These are phyloP conservation scores for Talaromyces trachyspermus DNA, from an alignment of 495 filamentous ascomycete genomes.

Conservation along the genomic window DNA sequence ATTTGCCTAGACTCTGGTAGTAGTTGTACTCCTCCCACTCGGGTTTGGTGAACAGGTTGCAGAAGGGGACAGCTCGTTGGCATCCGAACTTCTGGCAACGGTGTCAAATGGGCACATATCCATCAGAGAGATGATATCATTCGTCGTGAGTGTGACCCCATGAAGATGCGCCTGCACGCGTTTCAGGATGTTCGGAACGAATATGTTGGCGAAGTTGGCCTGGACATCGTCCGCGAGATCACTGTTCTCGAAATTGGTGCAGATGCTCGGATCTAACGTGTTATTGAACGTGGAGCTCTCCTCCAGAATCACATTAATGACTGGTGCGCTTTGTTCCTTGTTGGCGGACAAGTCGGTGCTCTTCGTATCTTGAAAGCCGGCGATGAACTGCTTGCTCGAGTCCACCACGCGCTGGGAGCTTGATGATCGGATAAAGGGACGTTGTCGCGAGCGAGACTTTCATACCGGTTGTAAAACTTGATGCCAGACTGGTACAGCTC, in stretches of 20 bases:
- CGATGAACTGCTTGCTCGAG: constrained; percentile 54
- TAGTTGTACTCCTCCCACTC: constrained; percentile 63
- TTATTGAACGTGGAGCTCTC: constrained; percentile 54
- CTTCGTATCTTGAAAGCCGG: constrained; percentile 51
- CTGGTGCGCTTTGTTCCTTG: constrained; percentile 33
- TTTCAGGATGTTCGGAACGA: constrained; percentile 45
- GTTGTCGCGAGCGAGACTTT: constrained; percentile 32
- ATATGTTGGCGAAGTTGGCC: constrained; percentile 37
- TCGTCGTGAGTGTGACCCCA: constrained; percentile 45
- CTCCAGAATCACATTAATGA: constrained; percentile 46
- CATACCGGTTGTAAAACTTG: constrained; percentile 55
- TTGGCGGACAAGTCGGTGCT: constrained; percentile 21
- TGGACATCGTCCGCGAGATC: constrained; percentile 40
- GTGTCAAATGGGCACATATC: constrained; percentile 67
- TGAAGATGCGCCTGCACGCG: constrained; percentile 50
- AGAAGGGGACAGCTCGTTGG: constrained; percentile 46
- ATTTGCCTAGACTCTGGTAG: constrained; percentile 59
- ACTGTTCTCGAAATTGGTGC: constrained; percentile 41
- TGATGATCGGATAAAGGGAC: constrained; percentile 56
- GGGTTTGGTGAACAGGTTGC: constrained; percentile 47
- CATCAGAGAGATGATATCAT: constrained; percentile 55
- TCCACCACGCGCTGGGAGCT: constrained; percentile 55
- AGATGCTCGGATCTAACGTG: constrained; percentile 54
- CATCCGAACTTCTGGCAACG: constrained; percentile 38
- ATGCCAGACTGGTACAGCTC: constrained; percentile 59